Conservation (phyloP, 2,329 filamentous ascomycete species). For the Trichoderma sp. region DNA sequence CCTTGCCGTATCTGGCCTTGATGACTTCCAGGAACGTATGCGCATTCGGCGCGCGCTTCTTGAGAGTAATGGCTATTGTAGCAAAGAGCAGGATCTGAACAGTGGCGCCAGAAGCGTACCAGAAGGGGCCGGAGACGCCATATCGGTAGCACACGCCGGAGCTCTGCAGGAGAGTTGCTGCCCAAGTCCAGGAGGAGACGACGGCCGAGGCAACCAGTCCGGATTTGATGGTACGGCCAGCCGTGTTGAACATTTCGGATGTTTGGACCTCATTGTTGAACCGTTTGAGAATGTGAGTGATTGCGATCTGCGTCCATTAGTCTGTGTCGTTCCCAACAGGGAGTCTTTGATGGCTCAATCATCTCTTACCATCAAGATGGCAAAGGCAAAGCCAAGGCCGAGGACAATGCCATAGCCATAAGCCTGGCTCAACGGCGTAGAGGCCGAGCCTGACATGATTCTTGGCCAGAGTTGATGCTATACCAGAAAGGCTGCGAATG, state of each 20-base stretch:
- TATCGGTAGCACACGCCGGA: conserved; percentile 83
- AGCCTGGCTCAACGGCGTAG: conserved; percentile 55
- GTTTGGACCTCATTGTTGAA: conserved; percentile 73
- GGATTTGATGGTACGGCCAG: conserved; percentile 84
- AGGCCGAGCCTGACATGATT: conserved; percentile 17
- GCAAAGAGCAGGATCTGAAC: conserved; percentile 90
- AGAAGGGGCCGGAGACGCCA: conserved; percentile 63
- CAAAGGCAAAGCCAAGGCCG: conserved; percentile 73
- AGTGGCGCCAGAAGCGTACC: conserved; percentile 71
- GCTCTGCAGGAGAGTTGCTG: conserved; percentile 77
- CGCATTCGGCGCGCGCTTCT: conserved; percentile 82
- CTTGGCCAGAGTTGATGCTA: not conserved
- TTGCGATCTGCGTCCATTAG: conserved; percentile 52
- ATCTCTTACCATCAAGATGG: conserved; percentile 63
- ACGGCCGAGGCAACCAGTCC: conserved; percentile 86
- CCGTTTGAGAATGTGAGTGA: conserved; percentile 70
- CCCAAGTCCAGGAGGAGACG: conserved; percentile 94
- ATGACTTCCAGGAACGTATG: conserved; percentile 85
- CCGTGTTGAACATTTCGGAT: conserved; percentile 89
- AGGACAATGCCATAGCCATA: conserved; percentile 79
- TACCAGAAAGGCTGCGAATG: not conserved
- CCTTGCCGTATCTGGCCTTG: conserved; percentile 72
- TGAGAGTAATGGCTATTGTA: conserved; percentile 86
- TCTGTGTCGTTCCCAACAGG: not conserved
- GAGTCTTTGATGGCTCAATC: not conserved